phyloP scores from a whole-genome alignment of 2,329 filamentous ascomycete species.

The Diaporthe ilicicola region DNA sequence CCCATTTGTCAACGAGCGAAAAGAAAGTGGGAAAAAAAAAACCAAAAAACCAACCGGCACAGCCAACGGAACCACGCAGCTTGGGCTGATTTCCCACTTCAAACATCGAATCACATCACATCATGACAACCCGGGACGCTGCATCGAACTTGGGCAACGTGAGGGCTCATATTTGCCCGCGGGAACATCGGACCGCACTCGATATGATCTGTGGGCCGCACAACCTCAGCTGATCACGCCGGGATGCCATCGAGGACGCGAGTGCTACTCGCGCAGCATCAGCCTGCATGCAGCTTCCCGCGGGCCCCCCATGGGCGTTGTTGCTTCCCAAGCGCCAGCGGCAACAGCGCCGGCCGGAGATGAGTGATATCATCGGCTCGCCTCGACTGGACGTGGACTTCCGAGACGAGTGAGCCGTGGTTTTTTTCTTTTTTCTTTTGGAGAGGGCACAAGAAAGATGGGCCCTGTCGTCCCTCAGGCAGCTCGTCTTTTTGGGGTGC shows the following conservation, averaged over 20 bases:
- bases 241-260: slow-evolving; percentile 6
- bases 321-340: neutral
- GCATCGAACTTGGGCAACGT: neutral
- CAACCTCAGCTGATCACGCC: neutral
- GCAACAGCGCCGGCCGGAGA: neutral
- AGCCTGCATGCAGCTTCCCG: slow-evolving; percentile 6
- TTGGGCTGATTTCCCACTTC: neutral
- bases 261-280: neutral
- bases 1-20: slow-evolving; percentile 22
- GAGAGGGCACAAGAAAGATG: neutral
- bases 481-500: neutral
- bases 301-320: neutral
- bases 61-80: slow-evolving; percentile 15
- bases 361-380: slow-evolving; percentile 13
- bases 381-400: slow-evolving; percentile 1
- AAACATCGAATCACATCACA: neutral
- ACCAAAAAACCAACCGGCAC: too few relatives aligned
- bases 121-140: neutral
- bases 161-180: slow-evolving; percentile 12
- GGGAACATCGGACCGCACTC: slow-evolving; percentile 13
- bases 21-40: neutral
- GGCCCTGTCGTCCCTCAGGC: neutral
- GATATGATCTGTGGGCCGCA: slow-evolving; percentile 8
- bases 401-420: neutral
- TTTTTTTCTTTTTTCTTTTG: too few relatives aligned